Conservation (phyloP, 176 grass and related monocot species). For the Dendrocalamus sinicus region DNA sequence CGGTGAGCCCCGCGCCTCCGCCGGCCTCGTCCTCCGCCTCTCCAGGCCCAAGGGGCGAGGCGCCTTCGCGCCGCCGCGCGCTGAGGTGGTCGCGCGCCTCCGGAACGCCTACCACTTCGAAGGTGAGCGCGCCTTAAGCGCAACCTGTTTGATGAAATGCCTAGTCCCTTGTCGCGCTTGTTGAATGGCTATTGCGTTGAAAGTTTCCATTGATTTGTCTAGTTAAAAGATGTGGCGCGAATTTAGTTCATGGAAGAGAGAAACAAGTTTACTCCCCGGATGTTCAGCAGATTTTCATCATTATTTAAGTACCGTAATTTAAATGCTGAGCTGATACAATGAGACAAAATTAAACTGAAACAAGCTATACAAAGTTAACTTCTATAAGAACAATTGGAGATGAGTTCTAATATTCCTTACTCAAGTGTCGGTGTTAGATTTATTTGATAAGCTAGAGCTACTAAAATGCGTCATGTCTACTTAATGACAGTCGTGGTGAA, state of each 20-base stretch:
- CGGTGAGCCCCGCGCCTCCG: slow-evolving; percentile 48
- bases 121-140: slow-evolving; percentile 25
- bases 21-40: slow-evolving; percentile 69
- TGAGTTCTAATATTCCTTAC: neutral
- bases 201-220: neutral
- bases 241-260: neutral
- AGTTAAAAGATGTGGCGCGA: neutral
- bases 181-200: neutral
- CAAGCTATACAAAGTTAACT: too few relatives aligned
- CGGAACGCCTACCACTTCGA: slow-evolving; percentile 74
- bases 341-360: too few relatives aligned
- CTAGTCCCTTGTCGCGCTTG: neutral
- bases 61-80: neutral
- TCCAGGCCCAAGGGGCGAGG: slow-evolving; percentile 37
- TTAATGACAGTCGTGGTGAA: neutral
- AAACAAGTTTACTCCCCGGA: neutral
- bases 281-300: neutral
- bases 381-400: too few relatives aligned
- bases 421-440: neutral
- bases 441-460: neutral
- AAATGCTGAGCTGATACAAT: too few relatives aligned
- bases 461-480: slow-evolving; percentile 1
- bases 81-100: slow-evolving; percentile 71
- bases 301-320: neutral
- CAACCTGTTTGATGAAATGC: slow-evolving; percentile 39